phyloP scores from a whole-genome alignment of 805 yeast species.

The Henningerozyma blattae region DNA sequence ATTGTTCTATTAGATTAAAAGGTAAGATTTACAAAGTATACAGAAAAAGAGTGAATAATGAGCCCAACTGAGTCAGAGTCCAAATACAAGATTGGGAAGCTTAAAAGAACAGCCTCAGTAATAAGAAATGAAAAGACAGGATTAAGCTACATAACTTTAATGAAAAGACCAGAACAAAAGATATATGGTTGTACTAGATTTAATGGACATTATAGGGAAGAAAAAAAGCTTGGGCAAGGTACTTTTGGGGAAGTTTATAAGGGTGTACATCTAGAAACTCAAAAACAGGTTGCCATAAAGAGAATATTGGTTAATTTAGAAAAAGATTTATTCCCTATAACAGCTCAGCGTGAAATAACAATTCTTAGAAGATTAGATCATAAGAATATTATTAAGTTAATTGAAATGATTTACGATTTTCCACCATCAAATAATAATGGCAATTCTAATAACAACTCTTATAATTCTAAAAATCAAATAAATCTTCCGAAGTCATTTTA shows the following conservation, averaged over 20 bases:
- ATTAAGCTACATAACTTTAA: constrained; percentile 16
- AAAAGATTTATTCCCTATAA: constrained; percentile 67
- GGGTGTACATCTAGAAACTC: constrained; percentile 41
- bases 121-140: constrained; percentile 17
- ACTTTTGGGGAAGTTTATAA: constrained; percentile 83
- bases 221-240: constrained; percentile 64
- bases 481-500: constrained; percentile 36
- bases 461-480: constrained; percentile 4
- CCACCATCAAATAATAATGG: constrained; percentile 16
- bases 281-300: constrained; percentile 73
- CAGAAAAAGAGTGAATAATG: no score
- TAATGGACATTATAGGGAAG: constrained; percentile 20
- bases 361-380: constrained; percentile 64
- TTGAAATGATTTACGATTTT: constrained; percentile 63
- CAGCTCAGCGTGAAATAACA: constrained; percentile 86
- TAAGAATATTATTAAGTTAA: constrained; percentile 58
- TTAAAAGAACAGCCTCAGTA: constrained; percentile 23
- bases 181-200: constrained; percentile 24
- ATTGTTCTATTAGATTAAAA: no score
- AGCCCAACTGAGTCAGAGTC: constrained; percentile 10
- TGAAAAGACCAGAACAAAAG: constrained; percentile 14
- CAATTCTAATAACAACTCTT: constrained; percentile 1
- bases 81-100: constrained; percentile 25
- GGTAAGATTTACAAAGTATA: no score
- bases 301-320: constrained; percentile 49